These are phyloP conservation scores for Cyclotella choctawhatcheeana DNA, from an alignment of 108 stramenopile genomes.

Conservation along the genomic window DNA sequence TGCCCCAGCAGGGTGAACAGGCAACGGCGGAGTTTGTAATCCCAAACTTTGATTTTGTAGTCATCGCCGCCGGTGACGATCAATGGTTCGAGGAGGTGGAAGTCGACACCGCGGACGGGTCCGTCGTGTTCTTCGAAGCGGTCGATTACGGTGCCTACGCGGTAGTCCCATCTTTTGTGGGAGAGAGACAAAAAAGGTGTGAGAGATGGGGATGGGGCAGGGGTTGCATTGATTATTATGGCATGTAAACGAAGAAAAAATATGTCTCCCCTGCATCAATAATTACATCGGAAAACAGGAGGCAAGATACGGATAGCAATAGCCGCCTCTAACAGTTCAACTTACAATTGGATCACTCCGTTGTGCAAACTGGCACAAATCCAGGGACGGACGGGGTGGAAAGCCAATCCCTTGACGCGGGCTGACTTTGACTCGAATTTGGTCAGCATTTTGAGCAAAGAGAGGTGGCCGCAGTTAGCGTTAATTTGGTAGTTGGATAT, in stretches of 20 bases:
- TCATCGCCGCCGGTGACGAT: slow-evolving; percentile 99
- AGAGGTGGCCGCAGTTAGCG: background rate
- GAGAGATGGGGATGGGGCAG: background rate
- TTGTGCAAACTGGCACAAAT: slow-evolving; percentile 98
- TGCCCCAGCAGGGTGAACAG: slow-evolving; percentile 98
- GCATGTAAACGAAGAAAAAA: background rate
- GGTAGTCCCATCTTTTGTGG: slow-evolving; percentile 96
- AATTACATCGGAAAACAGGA: background rate
- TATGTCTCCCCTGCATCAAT: background rate
- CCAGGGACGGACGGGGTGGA: slow-evolving; percentile 99
- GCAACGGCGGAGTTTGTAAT: slow-evolving; percentile 97
- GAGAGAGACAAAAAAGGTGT: background rate
- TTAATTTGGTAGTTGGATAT: no score
- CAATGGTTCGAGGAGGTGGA: slow-evolving; percentile 94
- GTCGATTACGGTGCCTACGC: slow-evolving; percentile 98
- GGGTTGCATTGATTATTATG: background rate
- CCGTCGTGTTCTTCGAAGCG: slow-evolving; percentile 99
- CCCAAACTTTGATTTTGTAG: slow-evolving; percentile 99
- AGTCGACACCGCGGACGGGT: slow-evolving; percentile 99
- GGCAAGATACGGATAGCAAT: no score
- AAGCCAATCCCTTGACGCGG: slow-evolving; percentile 98
- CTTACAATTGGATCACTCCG: slow-evolving; percentile 96
- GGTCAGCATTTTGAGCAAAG: slow-evolving; percentile 70
- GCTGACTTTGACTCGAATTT: slow-evolving; percentile 99
- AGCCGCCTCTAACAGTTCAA: no score